Percentiles rank a stretch among this genome's conserved stretches.
Conservation (phyloP, 495 filamentous ascomycete genomes). For the Acidomyces sp. region DNA sequence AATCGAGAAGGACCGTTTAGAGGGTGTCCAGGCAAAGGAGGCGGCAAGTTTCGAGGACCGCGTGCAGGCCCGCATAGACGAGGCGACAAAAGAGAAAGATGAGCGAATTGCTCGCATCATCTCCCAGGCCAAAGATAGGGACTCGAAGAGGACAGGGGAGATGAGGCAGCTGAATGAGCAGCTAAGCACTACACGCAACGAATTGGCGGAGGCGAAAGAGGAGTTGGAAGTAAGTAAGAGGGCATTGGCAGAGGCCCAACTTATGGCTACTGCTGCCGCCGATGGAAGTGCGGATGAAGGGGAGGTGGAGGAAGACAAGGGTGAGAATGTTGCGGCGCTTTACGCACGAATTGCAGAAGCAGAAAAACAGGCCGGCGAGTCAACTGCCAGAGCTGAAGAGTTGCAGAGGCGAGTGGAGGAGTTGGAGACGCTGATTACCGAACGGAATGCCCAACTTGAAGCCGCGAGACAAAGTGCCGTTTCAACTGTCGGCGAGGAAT, state of each 20-base stretch:
- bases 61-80: slow-evolving; percentile 34
- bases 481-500: background rate
- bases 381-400: slow-evolving; percentile 26
- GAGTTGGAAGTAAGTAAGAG: slow-evolving; percentile 34
- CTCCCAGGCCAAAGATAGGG: slow-evolving; percentile 48
- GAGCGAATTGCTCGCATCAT: slow-evolving; percentile 35
- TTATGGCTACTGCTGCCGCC: slow-evolving; percentile 10
- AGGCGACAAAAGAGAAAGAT: slow-evolving; percentile 23
- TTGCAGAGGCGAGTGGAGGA: slow-evolving; percentile 21
- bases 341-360: slow-evolving; percentile 30
- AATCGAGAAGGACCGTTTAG: slow-evolving; percentile 56
- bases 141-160: slow-evolving; percentile 43
- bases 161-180: slow-evolving; percentile 38
- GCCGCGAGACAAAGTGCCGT: background rate
- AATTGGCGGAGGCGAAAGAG: slow-evolving; percentile 26
- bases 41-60: slow-evolving; percentile 37
- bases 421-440: slow-evolving; percentile 3
- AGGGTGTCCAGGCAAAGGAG: slow-evolving; percentile 44
- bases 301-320: slow-evolving; percentile 24
- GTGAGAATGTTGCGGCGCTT: slow-evolving; percentile 14
- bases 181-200: slow-evolving; percentile 13
- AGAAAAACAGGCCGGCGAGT: slow-evolving; percentile 33
- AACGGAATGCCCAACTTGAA: background rate
- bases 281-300: slow-evolving; percentile 26
- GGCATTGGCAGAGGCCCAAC: slow-evolving; percentile 9